Evolutionary conservation across 768 basidiomycete genomes (phyloP).

Genomic region (Suillus decipiens): DNA sequence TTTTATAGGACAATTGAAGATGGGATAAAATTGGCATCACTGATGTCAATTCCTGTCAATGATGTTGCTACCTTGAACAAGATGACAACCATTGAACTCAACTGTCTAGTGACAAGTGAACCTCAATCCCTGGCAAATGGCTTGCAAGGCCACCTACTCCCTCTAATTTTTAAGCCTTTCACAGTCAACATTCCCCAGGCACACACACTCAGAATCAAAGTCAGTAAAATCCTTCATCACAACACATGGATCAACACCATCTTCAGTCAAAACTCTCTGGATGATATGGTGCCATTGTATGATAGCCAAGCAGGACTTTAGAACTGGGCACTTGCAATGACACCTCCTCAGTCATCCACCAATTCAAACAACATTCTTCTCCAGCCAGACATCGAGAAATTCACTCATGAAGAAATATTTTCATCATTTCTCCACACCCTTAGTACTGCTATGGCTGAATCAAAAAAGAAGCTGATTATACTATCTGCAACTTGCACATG

Average conservation of each 20-base stretch:
- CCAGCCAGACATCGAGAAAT: background rate
- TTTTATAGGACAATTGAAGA: background rate
- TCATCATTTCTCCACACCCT: background rate
- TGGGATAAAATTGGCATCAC: background rate
- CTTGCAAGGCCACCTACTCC: background rate
- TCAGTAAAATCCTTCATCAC: background rate
- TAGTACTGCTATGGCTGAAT: background rate
- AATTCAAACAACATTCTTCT: no score
- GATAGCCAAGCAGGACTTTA: background rate
- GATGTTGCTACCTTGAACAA: background rate
- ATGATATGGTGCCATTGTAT: background rate
- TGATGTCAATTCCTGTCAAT: background rate
- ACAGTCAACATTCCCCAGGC: background rate
- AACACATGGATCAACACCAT: background rate
- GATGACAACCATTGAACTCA: background rate
- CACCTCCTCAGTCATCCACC: no score
- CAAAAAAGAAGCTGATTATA: background rate
- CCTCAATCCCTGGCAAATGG: background rate
- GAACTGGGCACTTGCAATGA: background rate
- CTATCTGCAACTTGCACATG: background rate
- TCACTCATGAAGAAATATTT: background rate
- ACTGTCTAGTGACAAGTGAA: background rate
- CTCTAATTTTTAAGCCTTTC: background rate
- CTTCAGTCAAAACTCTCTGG: accelerated
- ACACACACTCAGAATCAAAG: background rate